Evolutionary conservation across 306 rosid species (phyloP).

Genomic region (Prunus dulcis): DNA sequence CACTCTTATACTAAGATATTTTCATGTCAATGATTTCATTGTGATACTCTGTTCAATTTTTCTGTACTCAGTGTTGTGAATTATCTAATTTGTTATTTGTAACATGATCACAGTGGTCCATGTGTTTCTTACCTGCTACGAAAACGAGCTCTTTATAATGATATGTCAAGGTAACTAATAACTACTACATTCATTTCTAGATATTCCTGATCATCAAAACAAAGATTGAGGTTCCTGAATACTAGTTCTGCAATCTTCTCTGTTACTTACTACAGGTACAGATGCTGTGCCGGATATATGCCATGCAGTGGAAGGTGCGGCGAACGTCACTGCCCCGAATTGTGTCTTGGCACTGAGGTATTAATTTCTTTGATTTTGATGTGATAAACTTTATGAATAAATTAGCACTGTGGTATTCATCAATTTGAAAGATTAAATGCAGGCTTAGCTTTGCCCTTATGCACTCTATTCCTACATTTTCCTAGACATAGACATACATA

Average conservation of each 20-base stretch:
- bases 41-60: not conserved
- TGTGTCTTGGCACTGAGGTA: constrained; percentile 72
- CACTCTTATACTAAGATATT: not conserved
- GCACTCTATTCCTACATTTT: not conserved
- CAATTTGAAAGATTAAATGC: not conserved
- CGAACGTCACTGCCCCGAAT: constrained; percentile 56
- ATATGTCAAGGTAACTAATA: constrained; percentile 65
- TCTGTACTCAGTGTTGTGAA: not conserved
- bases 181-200: not conserved
- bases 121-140: constrained; percentile 67
- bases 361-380: not conserved
- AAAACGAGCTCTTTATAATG: constrained; percentile 58
- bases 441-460: not conserved
- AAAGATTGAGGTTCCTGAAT: not conserved
- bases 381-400: not conserved
- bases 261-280: constrained; percentile 40
- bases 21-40: not conserved
- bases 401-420: not conserved
- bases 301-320: constrained; percentile 79
- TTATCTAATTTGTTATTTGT: constrained; percentile 6
- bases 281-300: constrained; percentile 80
- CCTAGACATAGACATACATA: not conserved
- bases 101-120: constrained; percentile 37
- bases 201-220: not conserved
- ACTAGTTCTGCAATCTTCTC: not conserved